These are phyloP conservation scores for Boletus rubroflammeus DNA, from an alignment of 768 basidiomycete genomes.

Conservation along the genomic window DNA sequence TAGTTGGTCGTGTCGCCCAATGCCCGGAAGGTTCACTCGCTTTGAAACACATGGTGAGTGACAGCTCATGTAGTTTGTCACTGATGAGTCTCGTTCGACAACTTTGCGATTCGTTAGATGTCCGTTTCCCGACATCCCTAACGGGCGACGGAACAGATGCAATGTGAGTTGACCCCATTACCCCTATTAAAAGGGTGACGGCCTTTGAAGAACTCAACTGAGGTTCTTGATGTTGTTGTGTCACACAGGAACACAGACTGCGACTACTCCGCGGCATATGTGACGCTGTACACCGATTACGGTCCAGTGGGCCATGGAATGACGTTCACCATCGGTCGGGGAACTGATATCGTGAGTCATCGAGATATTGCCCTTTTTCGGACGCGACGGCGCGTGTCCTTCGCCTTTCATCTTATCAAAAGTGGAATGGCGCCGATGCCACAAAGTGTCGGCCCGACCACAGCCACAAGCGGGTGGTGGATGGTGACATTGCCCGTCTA, in stretches of 20 bases:
- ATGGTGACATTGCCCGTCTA: not conserved
- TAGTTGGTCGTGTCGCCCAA: not conserved
- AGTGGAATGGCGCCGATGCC: not conserved
- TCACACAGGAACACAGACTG: constrained; percentile 78
- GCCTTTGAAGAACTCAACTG: not conserved
- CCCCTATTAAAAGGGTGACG: too few species aligned
- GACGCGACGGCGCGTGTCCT: not conserved
- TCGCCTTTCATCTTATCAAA: not conserved
- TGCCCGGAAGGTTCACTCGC: constrained; percentile 42
- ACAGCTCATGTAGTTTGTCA: not conserved
- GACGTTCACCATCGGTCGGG: constrained; percentile 91
- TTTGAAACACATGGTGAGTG: constrained; percentile 53
- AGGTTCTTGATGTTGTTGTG: not conserved
- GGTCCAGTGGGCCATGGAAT: constrained; percentile 78
- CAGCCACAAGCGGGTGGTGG: not conserved
- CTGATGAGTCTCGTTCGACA: not conserved
- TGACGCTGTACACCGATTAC: constrained; percentile 61
- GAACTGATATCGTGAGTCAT: constrained; percentile 76
- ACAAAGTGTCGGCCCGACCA: not conserved
- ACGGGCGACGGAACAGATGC: constrained; percentile 91
- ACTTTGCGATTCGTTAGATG: constrained; percentile 43
- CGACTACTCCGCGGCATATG: constrained; percentile 91
- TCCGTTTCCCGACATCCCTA: constrained; percentile 88
- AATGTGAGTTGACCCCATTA: too few species aligned
- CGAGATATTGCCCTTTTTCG: not conserved